Evolutionary conservation across 2,329 filamentous ascomycete species (phyloP), one percentile per base, ranked within the genome.

Genomic region (Trichoderma sp.): DNA sequence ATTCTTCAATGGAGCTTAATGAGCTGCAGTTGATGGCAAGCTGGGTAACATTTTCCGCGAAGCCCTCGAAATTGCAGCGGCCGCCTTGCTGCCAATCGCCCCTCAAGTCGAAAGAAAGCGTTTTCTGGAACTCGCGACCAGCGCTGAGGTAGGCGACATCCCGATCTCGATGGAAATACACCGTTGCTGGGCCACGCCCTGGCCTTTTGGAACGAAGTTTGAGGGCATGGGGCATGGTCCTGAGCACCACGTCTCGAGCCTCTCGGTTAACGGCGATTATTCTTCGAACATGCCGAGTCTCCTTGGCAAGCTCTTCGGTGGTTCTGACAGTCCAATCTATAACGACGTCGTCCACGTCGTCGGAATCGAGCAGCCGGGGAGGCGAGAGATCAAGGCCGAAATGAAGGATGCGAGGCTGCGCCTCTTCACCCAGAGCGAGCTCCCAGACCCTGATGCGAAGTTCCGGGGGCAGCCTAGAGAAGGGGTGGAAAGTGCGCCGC

Each of bases 181-280:
- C 66, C 1, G 69, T 62, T 2, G 71, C 71, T 4, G 73, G 69
- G 7, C 70, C 70, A 66, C 10, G 34, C 10, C 12, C 34, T 14
- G 34, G 2, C 30, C 9, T 24, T 34, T 12, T n/a, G 5, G 21
- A 67, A 4, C 74, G 69, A 1, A 80, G 70, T 30, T 41, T 56
- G 24, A 79, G 66, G 14, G 72, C 67, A 26, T 80, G 68, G 0
- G 78, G 78, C 10, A 74, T 75, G 3, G 64, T 68, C 7, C 68
- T 70, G 45, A 72, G 65, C 5, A 72, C 78, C 3, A 78, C 63
- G 15, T 64, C 68, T 28, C 78, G 78, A n/a, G 76, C 76, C 67
- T 79, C 77, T 7, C 71, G 68, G 44, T 78, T 71, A 9, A 76
- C 71, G 1, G 77, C 73, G 39, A 78, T 68, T 15, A 80, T 67